A percentile compares a stretch with the other conserved stretches of the same genome.
phyloP scores from a whole-genome alignment of 208 protist species.

The Leishmania martiniquensis region DNA sequence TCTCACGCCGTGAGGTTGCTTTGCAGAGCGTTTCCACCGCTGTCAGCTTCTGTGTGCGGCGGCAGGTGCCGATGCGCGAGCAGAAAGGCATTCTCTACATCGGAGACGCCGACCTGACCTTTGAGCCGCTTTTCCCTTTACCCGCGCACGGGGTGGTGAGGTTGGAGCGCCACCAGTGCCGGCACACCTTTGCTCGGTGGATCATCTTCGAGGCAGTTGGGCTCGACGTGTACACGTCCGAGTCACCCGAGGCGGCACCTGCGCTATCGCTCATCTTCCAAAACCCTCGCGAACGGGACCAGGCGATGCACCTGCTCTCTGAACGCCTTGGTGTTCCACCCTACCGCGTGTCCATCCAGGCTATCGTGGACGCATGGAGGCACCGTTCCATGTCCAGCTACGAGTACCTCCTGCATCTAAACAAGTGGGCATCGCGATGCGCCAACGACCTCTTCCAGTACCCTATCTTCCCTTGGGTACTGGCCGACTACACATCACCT shows the following conservation, averaged over 20 bases:
- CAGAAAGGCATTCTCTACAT: slow-evolving; percentile 49
- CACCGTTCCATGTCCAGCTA: slow-evolving; percentile 43
- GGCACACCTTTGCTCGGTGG: slow-evolving; percentile 41
- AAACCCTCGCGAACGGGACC: slow-evolving; percentile 29
- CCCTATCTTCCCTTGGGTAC: slow-evolving; percentile 95
- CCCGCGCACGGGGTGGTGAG: slow-evolving; percentile 10
- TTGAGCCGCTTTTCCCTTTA: slow-evolving; percentile 43
- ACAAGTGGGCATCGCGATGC: slow-evolving; percentile 56
- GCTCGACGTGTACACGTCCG: slow-evolving; percentile 42
- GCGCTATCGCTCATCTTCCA: slow-evolving; percentile 40
- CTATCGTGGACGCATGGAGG: slow-evolving; percentile 39
- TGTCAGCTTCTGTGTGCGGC: slow-evolving; percentile 39
- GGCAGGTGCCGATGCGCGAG: slow-evolving; percentile 50
- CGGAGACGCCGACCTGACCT: slow-evolving; percentile 11
- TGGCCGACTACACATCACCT: slow-evolving; percentile 81
- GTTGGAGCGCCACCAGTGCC: slow-evolving; percentile 5
- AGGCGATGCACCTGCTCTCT: slow-evolving; percentile 24
- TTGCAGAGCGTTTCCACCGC: slow-evolving; percentile 13
- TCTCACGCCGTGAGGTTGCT: slow-evolving; percentile 20
- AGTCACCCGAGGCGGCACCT: slow-evolving; percentile 12
- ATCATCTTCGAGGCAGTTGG: slow-evolving; percentile 44
- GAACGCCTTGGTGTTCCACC: slow-evolving; percentile 19
- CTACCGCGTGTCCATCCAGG: slow-evolving; percentile 19
- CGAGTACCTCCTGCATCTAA: slow-evolving; percentile 61
- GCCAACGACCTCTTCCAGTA: slow-evolving; percentile 74